Evolutionary conservation across 2,329 filamentous ascomycete genomes (phyloP).

Genomic region (Hypoxylon sp.): DNA sequence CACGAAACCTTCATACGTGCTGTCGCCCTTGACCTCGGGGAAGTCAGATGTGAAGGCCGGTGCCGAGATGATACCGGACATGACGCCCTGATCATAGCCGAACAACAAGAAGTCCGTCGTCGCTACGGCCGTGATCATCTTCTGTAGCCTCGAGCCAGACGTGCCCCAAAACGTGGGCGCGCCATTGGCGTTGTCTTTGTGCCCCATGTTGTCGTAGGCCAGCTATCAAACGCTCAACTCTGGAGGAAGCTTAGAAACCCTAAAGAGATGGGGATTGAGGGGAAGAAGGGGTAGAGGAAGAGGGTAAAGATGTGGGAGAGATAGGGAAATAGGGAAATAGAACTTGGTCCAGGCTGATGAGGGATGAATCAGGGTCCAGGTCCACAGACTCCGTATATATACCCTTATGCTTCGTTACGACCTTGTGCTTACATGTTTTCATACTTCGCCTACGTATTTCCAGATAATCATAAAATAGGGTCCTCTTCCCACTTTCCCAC

Average conservation of each 20-base stretch:
- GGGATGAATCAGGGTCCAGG: conserved; percentile 28
- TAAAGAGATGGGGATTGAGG: conserved; percentile 23
- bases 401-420: conserved; percentile 33
- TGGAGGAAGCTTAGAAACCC: conserved; percentile 14
- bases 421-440: conserved; percentile 25
- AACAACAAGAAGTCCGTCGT: conserved; percentile 51
- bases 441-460: conserved; percentile 27
- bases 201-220: conserved; percentile 45
- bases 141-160: conserved; percentile 51
- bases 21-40: conserved; percentile 53
- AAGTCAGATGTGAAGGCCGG: conserved; percentile 51
- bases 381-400: conserved; percentile 41
- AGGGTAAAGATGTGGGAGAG: conserved; percentile 17
- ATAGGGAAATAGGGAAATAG: conserved; percentile 27
- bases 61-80: conserved; percentile 54
- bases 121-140: conserved; percentile 51
- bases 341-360: conserved; percentile 39
- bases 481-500: conserved; percentile 7
- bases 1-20: conserved; percentile 57
- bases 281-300: conserved; percentile 9
- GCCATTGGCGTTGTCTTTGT: conserved; percentile 50
- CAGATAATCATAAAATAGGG: conserved; percentile 40
- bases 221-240: conserved; percentile 18
- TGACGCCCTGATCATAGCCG: conserved; percentile 55
- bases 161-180: conserved; percentile 54